Percentiles rank a stretch among this genome's conserved stretches.
Conservation (phyloP, 2,329 filamentous ascomycete genomes). For the Colletotrichum limetticola region DNA sequence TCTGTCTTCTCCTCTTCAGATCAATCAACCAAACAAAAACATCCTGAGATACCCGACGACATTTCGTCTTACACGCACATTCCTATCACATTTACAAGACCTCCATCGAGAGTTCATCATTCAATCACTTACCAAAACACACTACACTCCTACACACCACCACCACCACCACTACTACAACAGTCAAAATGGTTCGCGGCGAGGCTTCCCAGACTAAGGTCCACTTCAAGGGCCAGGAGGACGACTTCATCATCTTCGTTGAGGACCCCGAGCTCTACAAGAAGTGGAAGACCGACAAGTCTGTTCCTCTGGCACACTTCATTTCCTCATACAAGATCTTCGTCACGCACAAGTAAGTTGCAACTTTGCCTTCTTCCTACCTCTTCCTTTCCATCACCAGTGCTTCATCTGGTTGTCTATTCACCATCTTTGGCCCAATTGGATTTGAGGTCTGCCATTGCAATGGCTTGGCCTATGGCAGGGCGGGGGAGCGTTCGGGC, state of each 20-base stretch:
- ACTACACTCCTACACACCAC: background rate
- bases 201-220: constrained; percentile 79
- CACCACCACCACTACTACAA: constrained; percentile 26
- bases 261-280: constrained; percentile 72
- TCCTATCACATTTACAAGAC: constrained; percentile 30
- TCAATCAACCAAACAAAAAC: background rate
- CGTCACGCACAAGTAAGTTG: constrained; percentile 84
- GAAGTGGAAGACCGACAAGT: constrained; percentile 86
- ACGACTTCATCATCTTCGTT: constrained; percentile 70
- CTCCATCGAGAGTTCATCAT: constrained; percentile 20
- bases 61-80: constrained; percentile 7
- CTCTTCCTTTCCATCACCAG: background rate
- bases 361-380: constrained; percentile 15
- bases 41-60: constrained; percentile 23
- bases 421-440: background rate
- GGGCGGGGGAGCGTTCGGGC: background rate
- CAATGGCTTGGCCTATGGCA: background rate
- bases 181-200: constrained; percentile 73
- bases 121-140: constrained; percentile 33
- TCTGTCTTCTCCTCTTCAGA: constrained; percentile 1
- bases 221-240: constrained; percentile 80
- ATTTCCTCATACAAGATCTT: constrained; percentile 92
- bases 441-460: background rate
- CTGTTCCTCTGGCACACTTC: constrained; percentile 84
- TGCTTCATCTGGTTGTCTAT: too few species aligned